Evolutionary conservation across 1,139 yeast species (phyloP), one percentile per base, ranked within the genome.

Genomic region (Blastobotrys raffinosifermentans): DNA sequence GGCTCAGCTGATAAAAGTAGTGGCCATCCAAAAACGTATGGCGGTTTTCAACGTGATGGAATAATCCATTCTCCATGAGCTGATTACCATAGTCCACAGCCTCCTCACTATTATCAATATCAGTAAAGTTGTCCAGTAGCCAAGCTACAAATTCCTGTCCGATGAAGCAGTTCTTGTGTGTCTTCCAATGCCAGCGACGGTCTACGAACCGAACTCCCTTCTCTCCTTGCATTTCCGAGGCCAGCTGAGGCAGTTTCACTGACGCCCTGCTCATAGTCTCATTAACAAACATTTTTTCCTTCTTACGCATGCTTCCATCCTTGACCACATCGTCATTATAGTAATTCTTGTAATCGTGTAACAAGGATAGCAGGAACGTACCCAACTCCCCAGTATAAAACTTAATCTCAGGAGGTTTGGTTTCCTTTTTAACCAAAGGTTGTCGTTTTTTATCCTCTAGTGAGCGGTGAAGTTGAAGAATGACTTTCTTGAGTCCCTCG

Each of bases 11-110:
- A 55, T 91, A 91, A 56, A 89, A 89, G 56, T 87, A 91, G 55
- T 91, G 89, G 0, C 98, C 98, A 62, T 89, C 95, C 38, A 87
- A 63, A 46, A 91, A 84, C 2, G 82, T 77, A 54, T 91, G 97
- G 30, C 91, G 72, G 32, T 75, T 69, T 45, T 84, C 87, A 19
- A 86, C 96, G 54, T 91, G 97, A 20, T 64, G 70, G 57, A 91
- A 78, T 18, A 91, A 55, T 0, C 84, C 85, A 35, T 67, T 68
- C 10, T 75, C 72, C 93, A 85, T 81, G 34, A 89, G 61, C 10
- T 63, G 57, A 49, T 86, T 91, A 0, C 96, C 98, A 57, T 69
- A 91, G 9, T 66, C 71, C 0, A 79, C 75, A 0, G 97, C 97
- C 14, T 80, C 91, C 20, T 86, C 96, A 43, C 93, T 66, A 0